These are phyloP conservation scores for Westerdykella ornata DNA, from an alignment of 2,329 filamentous ascomycete species.

Conservation along the genomic window DNA sequence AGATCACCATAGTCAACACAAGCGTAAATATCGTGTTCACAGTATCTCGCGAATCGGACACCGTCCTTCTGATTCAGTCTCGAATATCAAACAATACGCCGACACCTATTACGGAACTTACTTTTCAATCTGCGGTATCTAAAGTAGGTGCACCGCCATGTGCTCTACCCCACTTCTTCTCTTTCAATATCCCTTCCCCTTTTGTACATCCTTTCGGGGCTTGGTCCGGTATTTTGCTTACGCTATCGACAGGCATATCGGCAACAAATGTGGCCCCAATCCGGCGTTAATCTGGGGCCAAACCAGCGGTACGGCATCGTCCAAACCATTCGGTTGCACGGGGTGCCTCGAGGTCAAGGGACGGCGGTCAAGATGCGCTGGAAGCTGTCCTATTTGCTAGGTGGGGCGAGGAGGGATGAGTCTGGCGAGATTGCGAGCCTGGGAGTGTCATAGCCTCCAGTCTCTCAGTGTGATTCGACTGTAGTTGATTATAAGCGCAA, in stretches of 20 bases:
- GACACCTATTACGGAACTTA: constrained; percentile 67
- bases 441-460: constrained; percentile 54
- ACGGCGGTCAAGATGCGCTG: constrained; percentile 82
- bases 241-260: constrained; percentile 59
- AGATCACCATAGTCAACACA: constrained; percentile 62
- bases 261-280: constrained; percentile 77
- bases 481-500: too few relatives aligned
- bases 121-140: constrained; percentile 88
- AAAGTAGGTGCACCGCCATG: constrained; percentile 53
- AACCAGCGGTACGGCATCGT: constrained; percentile 68
- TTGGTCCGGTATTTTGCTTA: constrained; percentile 4
- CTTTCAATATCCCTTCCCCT: neutral
- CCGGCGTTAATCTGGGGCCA: constrained; percentile 66
- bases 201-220: neutral
- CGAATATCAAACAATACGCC: constrained; percentile 76
- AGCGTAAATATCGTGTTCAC: constrained; percentile 66
- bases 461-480: too few relatives aligned
- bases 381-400: constrained; percentile 74
- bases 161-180: constrained; percentile 1
- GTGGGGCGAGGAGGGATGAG: constrained; percentile 61
- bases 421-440: constrained; percentile 79
- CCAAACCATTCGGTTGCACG: constrained; percentile 72
- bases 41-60: constrained; percentile 53
- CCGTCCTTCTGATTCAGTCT: constrained; percentile 63
- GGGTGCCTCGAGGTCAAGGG: constrained; percentile 66